Evolutionary conservation across 805 yeast genomes (phyloP), one percentile per base, ranked within the genome.

Genomic region (Pichia cabralensis): DNA sequence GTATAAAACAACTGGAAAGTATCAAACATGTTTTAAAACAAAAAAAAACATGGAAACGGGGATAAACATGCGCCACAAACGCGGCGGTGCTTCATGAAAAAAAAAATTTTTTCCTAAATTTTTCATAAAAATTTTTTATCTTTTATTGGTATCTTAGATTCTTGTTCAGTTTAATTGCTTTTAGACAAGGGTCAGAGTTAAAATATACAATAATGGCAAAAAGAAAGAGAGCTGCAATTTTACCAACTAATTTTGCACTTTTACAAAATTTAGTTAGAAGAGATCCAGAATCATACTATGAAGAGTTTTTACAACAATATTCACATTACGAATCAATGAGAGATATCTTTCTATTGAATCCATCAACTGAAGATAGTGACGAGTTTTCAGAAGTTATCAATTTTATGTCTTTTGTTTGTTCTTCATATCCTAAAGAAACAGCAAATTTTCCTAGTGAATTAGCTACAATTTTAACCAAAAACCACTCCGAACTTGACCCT

Each of bases 281-380:
- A 49, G 98, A 92, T 56, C 96, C 98, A 2, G 81, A 73, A 47
- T 88, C 97, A 0, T 92, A 92, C 55, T 75, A 76, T 40, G 98
- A 92, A 58, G 99, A 92, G 58, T 92, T 92, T 57, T 57, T 80
- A 26, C 92, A 86, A 49, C 98, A 92, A 55, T 85, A 80, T 54
- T 74, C 92, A 34, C 97, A 92, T 56, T 92, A 92, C 58, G 86
- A 80, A 53, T 82, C 97, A 3, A 62, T 86, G 39, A 67, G 95
- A 56, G 97, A 89, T 49, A 81, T 92, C 39, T 84, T 82, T 51
- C 62, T 85, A 55, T 61, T 78, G 41, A 81, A 81, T 55, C 86
- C 88, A 8, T 46, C 60, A 2, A 71, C 75, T 20, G 71, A 71
- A 34, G 72, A 72, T 22, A 69, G 71, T 39, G 77, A 71, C 26